Base-by-base conservation (phyloP, 129 eudicot species). In the Mikania micrantha region DNA sequence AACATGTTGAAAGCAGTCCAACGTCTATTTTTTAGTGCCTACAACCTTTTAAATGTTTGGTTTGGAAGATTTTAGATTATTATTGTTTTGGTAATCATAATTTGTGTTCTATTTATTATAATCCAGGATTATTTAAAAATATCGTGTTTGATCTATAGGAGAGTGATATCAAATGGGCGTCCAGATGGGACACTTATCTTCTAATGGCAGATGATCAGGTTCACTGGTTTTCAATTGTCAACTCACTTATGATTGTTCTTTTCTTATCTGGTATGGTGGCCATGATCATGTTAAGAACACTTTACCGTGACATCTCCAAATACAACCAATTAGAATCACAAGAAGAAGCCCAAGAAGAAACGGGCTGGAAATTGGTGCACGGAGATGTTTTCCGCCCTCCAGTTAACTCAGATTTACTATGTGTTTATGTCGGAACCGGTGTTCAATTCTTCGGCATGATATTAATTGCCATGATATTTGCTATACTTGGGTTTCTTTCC, bases 231-330 rank as follows among this genome's bases (percentile, higher is more conserved):
- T 82, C 90, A 7, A 80, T 84, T 9, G 85, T 84, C 62, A 87
- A 87, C 73, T 84, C 95, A 12, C 80, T 87, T 60, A 87, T 87
- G 95, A 87, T 87, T 50, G 90, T 87, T 40, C 90, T 87, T 60
- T 87, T 87, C 85, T 78, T 87, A 59, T 87, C 90, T n/a, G 95
- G 95, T 52, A 87, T 87, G 87, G 95, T 87, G 21, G 95, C 95
- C 24, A 84, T 87, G 95, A 87, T 87, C 77, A 87, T 87, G 95
- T 36, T 87, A 32, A 72, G 90, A 45, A 87, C 95, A 13, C 84
- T 87, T 49, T 84, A 87, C 44, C 90, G 90, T 54, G 95, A 87
- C 56, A 87, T 87, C 62, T 84, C 95, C 61, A 81, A 82, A 39
- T 87, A 87, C 85, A 87, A 87, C 82, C 85, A 87, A 39, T 63